phyloP scores from a whole-genome alignment of 2,329 filamentous ascomycete genomes.

The Sporothrix mexicana region DNA sequence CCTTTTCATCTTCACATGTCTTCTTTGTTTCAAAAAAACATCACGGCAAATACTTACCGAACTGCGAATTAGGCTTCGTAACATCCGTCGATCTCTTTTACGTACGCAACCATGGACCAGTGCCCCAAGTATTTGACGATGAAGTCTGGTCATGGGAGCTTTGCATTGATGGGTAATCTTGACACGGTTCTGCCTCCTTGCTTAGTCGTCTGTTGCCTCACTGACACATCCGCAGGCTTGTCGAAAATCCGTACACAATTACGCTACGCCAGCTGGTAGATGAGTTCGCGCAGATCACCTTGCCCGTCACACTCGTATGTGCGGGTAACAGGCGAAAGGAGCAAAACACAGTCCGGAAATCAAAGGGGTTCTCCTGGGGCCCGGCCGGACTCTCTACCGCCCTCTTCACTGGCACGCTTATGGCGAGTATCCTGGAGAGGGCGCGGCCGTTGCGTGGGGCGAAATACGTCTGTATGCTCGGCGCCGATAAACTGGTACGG shows the following conservation, averaged over 20 bases:
- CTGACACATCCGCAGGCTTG: constrained; percentile 52
- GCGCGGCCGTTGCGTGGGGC: constrained; percentile 73
- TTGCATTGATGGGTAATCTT: constrained; percentile 68
- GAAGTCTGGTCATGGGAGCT: constrained; percentile 82
- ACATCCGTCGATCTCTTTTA: constrained; percentile 90
- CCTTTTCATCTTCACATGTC: neutral
- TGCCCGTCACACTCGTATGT: constrained; percentile 87
- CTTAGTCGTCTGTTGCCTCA: neutral
- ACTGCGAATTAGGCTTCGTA: constrained; percentile 67
- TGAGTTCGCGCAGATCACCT: constrained; percentile 80
- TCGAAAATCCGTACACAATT: constrained; percentile 75
- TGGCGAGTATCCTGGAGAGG: constrained; percentile 71
- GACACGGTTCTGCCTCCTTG: too few species aligned
- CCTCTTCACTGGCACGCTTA: constrained; percentile 81
- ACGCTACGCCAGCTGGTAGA: constrained; percentile 73
- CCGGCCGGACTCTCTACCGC: constrained; percentile 85
- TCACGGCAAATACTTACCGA: neutral
- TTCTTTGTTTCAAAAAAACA: neutral
- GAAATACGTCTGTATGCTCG: constrained; percentile 88
- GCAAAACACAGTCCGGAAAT: constrained; percentile 88
- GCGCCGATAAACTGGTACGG: constrained; percentile 67
- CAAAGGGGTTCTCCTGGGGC: constrained; percentile 94
- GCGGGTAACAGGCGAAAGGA: constrained; percentile 92
- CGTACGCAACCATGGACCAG: constrained; percentile 86
- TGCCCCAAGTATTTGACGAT: constrained; percentile 75